Conservation (phyloP, 75 land plant genomes). For the Sequoiadendron giganteum region DNA sequence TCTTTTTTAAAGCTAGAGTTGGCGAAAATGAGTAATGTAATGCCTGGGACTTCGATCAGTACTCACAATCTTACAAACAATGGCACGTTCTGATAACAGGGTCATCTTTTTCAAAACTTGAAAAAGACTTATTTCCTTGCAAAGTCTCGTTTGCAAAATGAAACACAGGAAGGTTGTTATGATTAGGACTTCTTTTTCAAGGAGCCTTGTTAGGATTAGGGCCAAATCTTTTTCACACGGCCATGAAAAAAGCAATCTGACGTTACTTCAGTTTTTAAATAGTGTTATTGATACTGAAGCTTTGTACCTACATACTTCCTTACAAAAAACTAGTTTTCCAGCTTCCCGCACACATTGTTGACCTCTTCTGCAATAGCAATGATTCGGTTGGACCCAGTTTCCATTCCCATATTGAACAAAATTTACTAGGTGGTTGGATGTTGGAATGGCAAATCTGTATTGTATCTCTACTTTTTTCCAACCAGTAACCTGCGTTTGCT, state of each 20-base stretch:
- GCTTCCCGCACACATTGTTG: too few relatives aligned
- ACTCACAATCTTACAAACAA: not conserved
- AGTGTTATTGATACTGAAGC: not conserved
- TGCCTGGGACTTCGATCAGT: not conserved
- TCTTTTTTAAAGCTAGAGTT: not conserved
- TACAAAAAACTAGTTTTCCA: too few relatives aligned
- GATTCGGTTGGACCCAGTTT: too few relatives aligned
- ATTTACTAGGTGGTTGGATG: too few relatives aligned
- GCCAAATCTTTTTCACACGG: not conserved
- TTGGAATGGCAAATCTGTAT: too few relatives aligned
- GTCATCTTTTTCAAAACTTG: not conserved
- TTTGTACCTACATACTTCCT: not conserved
- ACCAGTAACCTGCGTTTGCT: too few relatives aligned
- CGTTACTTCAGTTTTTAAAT: not conserved
- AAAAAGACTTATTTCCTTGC: not conserved
- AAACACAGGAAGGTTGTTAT: not conserved
- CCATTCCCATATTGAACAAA: too few relatives aligned
- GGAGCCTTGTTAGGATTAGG: not conserved
- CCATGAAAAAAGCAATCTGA: not conserved
- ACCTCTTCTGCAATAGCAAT: too few relatives aligned
- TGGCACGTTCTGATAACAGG: not conserved
- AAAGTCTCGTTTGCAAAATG: not conserved
- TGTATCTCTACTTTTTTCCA: too few relatives aligned
- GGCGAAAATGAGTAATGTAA: not conserved
- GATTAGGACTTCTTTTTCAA: not conserved